A percentile compares a stretch with the other conserved stretches of the same genome.
Evolutionary conservation across 2,329 filamentous ascomycete species (phyloP).

Genomic region (Tolypocladium pustulatum): DNA sequence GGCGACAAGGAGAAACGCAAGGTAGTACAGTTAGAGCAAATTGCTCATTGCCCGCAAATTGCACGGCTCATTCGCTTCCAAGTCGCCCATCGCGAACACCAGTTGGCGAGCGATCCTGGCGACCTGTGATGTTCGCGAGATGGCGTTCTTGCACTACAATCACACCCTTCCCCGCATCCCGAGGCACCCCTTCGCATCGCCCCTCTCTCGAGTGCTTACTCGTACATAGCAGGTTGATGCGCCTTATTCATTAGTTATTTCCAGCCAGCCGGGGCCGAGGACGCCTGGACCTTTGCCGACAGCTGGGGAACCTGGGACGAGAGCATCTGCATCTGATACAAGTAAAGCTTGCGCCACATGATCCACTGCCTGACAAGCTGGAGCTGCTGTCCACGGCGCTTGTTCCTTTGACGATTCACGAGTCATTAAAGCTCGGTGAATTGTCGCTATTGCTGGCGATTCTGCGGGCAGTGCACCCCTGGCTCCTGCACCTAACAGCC

Average conservation of each 20-base stretch:
- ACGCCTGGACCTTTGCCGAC: not conserved
- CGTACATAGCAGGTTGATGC: not conserved
- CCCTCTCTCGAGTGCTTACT: not conserved
- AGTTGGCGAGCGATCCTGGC: not conserved
- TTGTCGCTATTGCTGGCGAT: not conserved
- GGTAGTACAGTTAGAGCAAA: not conserved
- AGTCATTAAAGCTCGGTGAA: not conserved
- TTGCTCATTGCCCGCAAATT: not conserved
- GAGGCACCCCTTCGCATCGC: not conserved
- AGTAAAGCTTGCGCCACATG: not conserved
- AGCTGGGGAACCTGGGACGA: not conserved
- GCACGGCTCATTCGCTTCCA: not conserved
- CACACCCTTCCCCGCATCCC: not conserved
- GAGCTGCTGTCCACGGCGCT: not conserved
- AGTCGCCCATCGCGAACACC: not conserved
- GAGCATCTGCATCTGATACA: not conserved
- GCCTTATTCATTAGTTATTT: not conserved
- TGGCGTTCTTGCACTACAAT: not conserved
- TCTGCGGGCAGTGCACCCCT: not conserved
- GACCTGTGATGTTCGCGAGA: not conserved
- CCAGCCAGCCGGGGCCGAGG: not conserved
- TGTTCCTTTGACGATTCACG: not conserved
- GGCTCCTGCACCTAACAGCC: not conserved
- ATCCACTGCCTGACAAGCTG: not conserved
- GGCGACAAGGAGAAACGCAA: not conserved